Percentiles rank a stretch among this genome's conserved stretches.
These are phyloP conservation scores for Globisporangium nagaii DNA, from an alignment of 352 stramenopile species.

Conservation along the genomic window DNA sequence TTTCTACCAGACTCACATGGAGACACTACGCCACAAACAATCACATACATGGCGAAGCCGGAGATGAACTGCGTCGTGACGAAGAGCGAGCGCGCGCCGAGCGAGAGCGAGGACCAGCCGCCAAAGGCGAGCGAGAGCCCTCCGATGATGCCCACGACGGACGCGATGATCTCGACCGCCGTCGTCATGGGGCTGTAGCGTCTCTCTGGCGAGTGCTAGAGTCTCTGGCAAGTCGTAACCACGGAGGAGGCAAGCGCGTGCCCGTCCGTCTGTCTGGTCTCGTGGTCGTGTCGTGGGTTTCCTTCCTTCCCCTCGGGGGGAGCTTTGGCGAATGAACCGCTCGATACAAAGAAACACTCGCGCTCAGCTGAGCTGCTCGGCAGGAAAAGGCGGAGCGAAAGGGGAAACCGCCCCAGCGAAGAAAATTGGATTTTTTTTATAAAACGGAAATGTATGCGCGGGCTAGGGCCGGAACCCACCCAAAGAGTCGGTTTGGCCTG, in stretches of 20 bases:
- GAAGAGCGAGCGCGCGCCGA: slow-evolving; percentile 81
- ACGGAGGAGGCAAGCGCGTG: not conserved
- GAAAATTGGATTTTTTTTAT: no score
- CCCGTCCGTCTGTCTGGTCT: not conserved
- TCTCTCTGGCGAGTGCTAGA: no score
- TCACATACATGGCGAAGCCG: slow-evolving; percentile 75
- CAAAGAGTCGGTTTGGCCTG: no score
- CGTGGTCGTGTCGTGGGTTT: not conserved
- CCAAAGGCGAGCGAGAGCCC: slow-evolving; percentile 81
- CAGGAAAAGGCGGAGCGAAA: slow-evolving; percentile 5
- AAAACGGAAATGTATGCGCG: no score
- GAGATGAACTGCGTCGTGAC: slow-evolving; percentile 79
- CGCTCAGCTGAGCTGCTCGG: no score
- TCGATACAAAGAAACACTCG: no score
- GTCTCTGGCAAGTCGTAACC: not conserved
- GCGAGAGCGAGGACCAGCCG: slow-evolving; percentile 81
- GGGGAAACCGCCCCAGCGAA: no score
- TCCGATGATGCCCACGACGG: slow-evolving; percentile 72
- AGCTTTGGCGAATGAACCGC: slow-evolving; percentile 7
- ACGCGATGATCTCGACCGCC: slow-evolving; percentile 60
- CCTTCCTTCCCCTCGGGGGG: not conserved
- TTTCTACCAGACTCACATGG: slow-evolving; percentile 1
- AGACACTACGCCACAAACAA: not conserved
- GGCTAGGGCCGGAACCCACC: no score
- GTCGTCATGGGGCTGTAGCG: slow-evolving; percentile 13